These are phyloP conservation scores for Leccinum rimulosum DNA, from an alignment of 768 basidiomycete genomes.

Conservation along the genomic window DNA sequence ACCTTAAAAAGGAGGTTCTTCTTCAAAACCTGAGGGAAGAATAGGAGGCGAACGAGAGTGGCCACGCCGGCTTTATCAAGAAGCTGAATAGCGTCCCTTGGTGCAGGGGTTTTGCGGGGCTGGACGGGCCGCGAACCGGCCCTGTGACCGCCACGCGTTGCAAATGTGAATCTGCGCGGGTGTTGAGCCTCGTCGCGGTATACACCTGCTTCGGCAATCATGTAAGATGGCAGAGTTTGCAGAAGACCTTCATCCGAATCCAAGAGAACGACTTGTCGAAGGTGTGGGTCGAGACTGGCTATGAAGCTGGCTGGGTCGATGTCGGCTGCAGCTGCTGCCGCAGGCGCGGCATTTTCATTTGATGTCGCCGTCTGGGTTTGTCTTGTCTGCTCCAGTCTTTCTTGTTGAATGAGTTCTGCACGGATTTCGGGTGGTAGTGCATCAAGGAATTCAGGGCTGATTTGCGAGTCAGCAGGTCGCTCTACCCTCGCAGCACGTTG, in stretches of 20 bases:
- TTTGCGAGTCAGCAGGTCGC: constrained; percentile 78
- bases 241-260: constrained; percentile 87
- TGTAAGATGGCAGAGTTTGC: constrained; percentile 76
- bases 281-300: constrained; percentile 83
- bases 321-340: constrained; percentile 57
- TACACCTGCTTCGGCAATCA: constrained; percentile 78
- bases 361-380: constrained; percentile 37
- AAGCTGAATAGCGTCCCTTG: constrained; percentile 89
- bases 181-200: constrained; percentile 57
- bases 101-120: constrained; percentile 49
- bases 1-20: constrained; percentile 86
- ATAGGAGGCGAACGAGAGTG: constrained; percentile 85
- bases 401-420: constrained; percentile 95
- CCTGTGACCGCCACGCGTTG: constrained; percentile 28
- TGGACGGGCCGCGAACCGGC: constrained; percentile 26
- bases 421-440: constrained; percentile 95
- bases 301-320: constrained; percentile 91
- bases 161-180: constrained; percentile 35
- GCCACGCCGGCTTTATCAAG: constrained; percentile 89
- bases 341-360: constrained; percentile 30
- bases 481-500: constrained; percentile 76
- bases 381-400: constrained; percentile 78
- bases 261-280: constrained; percentile 87
- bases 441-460: constrained; percentile 93
- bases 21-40: constrained; percentile 91